A percentile compares a stretch with the other conserved stretches of the same genome.
These are phyloP conservation scores for Ogataea ganodermae DNA, from an alignment of 805 yeast species.

Conservation along the genomic window DNA sequence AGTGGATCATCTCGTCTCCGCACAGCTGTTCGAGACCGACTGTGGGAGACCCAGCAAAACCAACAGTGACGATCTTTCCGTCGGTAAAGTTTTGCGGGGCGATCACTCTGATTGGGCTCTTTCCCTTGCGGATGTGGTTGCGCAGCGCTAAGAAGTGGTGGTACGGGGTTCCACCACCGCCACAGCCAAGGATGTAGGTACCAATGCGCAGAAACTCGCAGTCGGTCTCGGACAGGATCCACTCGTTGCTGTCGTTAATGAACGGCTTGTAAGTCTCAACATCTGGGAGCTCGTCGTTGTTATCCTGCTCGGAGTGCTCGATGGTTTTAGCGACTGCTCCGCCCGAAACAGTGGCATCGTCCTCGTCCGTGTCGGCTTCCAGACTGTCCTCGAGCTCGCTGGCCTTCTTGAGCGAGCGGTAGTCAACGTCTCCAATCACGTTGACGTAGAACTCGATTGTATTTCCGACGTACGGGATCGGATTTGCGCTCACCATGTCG, in stretches of 20 bases:
- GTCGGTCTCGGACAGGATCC: slow-evolving; percentile 44
- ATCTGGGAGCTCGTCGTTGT: slow-evolving; percentile 24
- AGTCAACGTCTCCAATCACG: slow-evolving; percentile 48
- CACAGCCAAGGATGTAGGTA: slow-evolving; percentile 48
- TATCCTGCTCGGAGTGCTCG: neutral
- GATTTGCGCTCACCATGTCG: slow-evolving; percentile 28
- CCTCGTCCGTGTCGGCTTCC: neutral
- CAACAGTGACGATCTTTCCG: slow-evolving; percentile 37
- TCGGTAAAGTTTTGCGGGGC: slow-evolving; percentile 34
- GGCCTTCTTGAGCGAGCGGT: slow-evolving; percentile 17
- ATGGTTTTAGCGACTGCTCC: slow-evolving; percentile 13
- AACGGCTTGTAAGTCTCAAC: slow-evolving; percentile 35
- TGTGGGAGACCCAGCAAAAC: slow-evolving; percentile 49
- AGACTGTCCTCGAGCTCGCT: neutral
- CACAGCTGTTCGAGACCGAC: slow-evolving; percentile 44
- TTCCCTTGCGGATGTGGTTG: slow-evolving; percentile 38
- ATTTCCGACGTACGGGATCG: slow-evolving; percentile 36
- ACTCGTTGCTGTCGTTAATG: slow-evolving; percentile 32
- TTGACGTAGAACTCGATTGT: slow-evolving; percentile 39
- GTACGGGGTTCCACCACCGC: slow-evolving; percentile 54
- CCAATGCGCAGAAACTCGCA: slow-evolving; percentile 46
- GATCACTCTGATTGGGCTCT: slow-evolving; percentile 36
- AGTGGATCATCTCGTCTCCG: slow-evolving; percentile 38
- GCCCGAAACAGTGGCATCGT: neutral
- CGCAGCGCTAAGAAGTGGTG: slow-evolving; percentile 38